Evolutionary conservation across 306 rosid species (phyloP).

Genomic region (Hylodesmum podocarpum): DNA sequence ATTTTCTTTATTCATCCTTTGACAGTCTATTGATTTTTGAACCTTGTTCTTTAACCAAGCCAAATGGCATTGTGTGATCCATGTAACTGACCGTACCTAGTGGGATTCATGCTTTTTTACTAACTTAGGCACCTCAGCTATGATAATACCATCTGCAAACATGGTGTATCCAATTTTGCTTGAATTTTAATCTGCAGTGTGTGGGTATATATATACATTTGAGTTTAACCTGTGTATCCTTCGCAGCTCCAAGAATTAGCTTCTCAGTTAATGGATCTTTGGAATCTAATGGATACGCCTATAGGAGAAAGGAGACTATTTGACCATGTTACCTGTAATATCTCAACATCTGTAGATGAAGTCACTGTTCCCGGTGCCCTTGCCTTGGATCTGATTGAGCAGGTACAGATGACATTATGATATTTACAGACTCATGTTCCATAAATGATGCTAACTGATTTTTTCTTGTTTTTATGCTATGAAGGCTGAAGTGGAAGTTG

Average conservation of each 20-base stretch:
- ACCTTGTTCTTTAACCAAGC: too few species aligned
- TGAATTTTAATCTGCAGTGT: neutral
- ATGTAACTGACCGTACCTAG: too few species aligned
- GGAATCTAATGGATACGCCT: slow-evolving; percentile 98
- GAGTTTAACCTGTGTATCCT: slow-evolving; percentile 22
- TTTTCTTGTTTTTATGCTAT: slow-evolving; percentile 17
- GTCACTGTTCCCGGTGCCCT: slow-evolving; percentile 91
- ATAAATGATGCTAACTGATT: slow-evolving; percentile 12
- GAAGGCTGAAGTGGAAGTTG: slow-evolving; percentile 97
- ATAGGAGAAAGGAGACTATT: slow-evolving; percentile 73
- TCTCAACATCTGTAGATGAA: slow-evolving; percentile 81
- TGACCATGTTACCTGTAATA: slow-evolving; percentile 88
- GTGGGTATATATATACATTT: neutral
- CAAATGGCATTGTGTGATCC: too few species aligned
- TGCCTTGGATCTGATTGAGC: slow-evolving; percentile 81
- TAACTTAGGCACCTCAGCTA: neutral
- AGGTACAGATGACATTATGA: slow-evolving; percentile 42
- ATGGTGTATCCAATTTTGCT: neutral
- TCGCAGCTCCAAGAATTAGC: slow-evolving; percentile 91
- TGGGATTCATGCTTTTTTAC: neutral
- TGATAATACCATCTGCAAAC: neutral
- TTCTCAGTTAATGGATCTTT: slow-evolving; percentile 80
- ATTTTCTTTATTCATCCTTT: neutral
- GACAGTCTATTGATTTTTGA: too few species aligned
- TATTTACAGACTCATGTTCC: neutral